phyloP scores from a whole-genome alignment of 805 yeast genomes.

The Maudiozyma saulgeensis region DNA sequence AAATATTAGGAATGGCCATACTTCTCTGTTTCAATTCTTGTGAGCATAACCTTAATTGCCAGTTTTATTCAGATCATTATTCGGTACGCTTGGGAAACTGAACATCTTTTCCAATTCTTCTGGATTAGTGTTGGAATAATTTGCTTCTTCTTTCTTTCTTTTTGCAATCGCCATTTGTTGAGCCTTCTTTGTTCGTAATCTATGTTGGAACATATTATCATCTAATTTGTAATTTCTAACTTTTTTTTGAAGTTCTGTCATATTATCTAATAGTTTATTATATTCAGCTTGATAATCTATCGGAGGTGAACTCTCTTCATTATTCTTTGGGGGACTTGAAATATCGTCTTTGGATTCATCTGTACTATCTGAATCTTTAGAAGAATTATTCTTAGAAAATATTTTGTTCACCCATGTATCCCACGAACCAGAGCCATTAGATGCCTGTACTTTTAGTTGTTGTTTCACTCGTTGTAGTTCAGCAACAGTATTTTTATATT shows the following conservation, averaged over 20 bases:
- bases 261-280: conserved; percentile 11
- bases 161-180: conserved; percentile 5
- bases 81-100: conserved; percentile 23
- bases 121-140: conserved; percentile 25
- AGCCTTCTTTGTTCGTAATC: conserved; percentile 13
- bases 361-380: not conserved
- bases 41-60: not conserved
- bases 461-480: conserved; percentile 13
- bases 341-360: not conserved
- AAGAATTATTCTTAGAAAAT: conserved; percentile 11
- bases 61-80: not conserved
- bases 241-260: conserved; percentile 13
- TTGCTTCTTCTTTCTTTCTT: conserved; percentile 16
- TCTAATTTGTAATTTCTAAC: conserved; percentile 16
- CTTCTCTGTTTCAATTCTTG: no score
- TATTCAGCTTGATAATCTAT: conserved; percentile 10
- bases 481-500: conserved; percentile 13
- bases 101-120: conserved; percentile 15
- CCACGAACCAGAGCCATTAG: conserved; percentile 17
- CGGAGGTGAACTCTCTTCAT: not conserved
- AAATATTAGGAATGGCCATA: no score
- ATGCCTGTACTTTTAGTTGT: conserved; percentile 7
- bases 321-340: not conserved
- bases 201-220: conserved; percentile 15
- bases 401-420: conserved; percentile 27